Base-by-base conservation (phyloP, 1,284 basidiomycete genomes). In the Agroathelia rolfsii region DNA sequence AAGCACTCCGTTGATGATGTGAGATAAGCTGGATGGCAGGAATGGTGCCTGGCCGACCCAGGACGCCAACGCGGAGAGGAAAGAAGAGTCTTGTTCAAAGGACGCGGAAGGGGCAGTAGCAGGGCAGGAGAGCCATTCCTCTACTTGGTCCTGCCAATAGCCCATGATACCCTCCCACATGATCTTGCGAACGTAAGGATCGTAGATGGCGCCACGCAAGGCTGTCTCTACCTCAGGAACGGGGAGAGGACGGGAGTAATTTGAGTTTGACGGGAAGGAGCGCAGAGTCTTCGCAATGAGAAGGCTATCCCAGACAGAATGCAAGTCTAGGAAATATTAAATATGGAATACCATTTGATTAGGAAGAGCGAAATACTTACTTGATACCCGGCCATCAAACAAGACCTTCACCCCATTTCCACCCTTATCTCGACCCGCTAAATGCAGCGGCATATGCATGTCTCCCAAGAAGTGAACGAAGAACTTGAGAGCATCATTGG, bases 401-500 rank as follows among this genome's bases (percentile, higher is more conserved):
- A 58, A 47, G 18, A 89, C 82, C 45, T 74, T 74, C 40, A 66
- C 68, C 14, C 71, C 71, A 49, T 95, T 95, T 2, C 90, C 90
- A 2, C 92, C 90, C 19, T 81, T 67, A 41, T 86, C 77, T 11
- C 87, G 64, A 3, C 88, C 87, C 0, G 84, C 83, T 25, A 95
- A 67, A 53, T 96, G 92, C 31, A 95, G 62, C 6, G 90, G 90
- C 69, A 84, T 81, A 49, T 94, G 90, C 65, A 93, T 65, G 50
- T 95, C 92, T 1, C 92, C 92, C 6, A 93, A 40, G 42, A 89
- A 90, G 52, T 96, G 92, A 22, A 90, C 72, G 30, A 96, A 62
- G 62, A 94, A 95, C 51, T 87, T 84, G 48, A 94, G 64, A 2
- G 88, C 83, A 49, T 81, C 77, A 44, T 68, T 66, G 4, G 67